phyloP scores from a whole-genome alignment of 768 basidiomycete genomes.

The Psilocybe subaeruginosa region DNA sequence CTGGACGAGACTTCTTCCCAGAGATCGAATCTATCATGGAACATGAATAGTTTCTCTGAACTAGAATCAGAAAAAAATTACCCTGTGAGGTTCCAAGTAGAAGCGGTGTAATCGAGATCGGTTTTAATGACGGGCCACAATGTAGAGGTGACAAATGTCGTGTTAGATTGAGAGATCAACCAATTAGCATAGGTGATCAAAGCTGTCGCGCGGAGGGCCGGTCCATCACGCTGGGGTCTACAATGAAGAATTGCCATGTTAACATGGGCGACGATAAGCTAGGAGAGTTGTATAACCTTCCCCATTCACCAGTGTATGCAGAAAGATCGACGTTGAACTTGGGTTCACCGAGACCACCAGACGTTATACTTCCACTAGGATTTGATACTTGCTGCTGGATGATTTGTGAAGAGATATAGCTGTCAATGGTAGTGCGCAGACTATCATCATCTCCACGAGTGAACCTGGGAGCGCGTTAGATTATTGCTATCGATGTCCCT shows the following conservation, averaged over 20 bases:
- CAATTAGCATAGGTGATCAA: conserved; percentile 74
- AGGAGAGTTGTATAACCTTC: conserved; percentile 30
- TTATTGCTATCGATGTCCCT: conserved; percentile 26
- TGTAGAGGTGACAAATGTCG: conserved; percentile 46
- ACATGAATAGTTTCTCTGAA: background rate
- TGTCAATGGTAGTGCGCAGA: conserved; percentile 54
- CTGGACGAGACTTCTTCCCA: conserved; percentile 76
- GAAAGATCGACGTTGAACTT: conserved; percentile 73
- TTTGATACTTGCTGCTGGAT: conserved; percentile 68
- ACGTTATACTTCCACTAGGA: conserved; percentile 65
- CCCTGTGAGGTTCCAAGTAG: conserved; percentile 70
- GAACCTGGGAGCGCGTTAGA: conserved; percentile 44
- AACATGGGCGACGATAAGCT: background rate
- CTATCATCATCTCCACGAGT: conserved; percentile 53
- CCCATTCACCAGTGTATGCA: conserved; percentile 62
- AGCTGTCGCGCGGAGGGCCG: conserved; percentile 71
- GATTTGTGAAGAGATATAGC: conserved; percentile 58
- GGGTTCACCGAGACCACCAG: conserved; percentile 80
- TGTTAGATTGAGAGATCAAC: conserved; percentile 55
- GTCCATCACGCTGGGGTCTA: conserved; percentile 75
- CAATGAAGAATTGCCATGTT: conserved; percentile 13
- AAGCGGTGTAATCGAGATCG: conserved; percentile 74
- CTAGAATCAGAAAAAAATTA: conserved; percentile 29
- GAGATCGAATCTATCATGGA: conserved; percentile 57
- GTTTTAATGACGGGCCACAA: conserved; percentile 75